Conservation (phyloP, 495 filamentous ascomycete genomes). For the Glutinoglossum americanum region DNA sequence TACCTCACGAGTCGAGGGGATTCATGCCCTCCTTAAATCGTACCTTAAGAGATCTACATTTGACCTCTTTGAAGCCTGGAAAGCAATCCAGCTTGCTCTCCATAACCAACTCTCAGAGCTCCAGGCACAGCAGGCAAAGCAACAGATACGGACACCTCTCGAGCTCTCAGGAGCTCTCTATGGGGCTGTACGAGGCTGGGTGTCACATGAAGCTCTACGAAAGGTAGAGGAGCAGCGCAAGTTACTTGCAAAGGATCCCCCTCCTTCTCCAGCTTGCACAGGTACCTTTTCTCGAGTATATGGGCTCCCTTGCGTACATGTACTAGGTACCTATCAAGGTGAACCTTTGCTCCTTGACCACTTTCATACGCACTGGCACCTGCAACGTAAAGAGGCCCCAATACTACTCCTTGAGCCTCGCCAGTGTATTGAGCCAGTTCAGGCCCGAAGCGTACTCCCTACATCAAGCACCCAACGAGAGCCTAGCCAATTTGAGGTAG, state of each 20-base stretch:
- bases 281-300: neutral
- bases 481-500: neutral
- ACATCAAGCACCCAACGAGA: neutral
- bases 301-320: neutral
- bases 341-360: neutral
- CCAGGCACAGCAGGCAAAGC: neutral
- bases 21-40: neutral
- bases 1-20: neutral
- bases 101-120: neutral
- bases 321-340: neutral
- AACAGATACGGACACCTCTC: neutral
- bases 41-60: neutral
- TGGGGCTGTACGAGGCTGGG: neutral
- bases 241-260: neutral
- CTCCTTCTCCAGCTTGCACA: neutral
- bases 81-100: neutral
- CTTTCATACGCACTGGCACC: neutral
- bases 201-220: neutral
- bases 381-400: neutral
- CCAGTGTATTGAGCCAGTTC: neutral
- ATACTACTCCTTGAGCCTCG: neutral
- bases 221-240: neutral
- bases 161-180: neutral
- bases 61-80: neutral
- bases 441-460: neutral